Conservation (phyloP, 495 filamentous ascomycete genomes). For the Aspergillus cavernicola region DNA sequence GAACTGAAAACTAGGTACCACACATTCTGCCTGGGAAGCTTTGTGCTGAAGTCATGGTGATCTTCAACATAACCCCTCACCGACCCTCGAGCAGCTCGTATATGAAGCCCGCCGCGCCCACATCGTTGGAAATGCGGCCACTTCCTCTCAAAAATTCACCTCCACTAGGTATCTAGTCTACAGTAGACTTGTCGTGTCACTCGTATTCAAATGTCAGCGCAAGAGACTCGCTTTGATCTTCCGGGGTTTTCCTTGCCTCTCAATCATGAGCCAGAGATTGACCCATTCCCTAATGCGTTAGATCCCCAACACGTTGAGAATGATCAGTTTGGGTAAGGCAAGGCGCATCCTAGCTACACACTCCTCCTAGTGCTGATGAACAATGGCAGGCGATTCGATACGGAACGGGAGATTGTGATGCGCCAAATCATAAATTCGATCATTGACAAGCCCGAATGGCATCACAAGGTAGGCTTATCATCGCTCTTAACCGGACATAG, state of each 20-base stretch:
- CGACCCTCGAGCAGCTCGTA: too few relatives aligned
- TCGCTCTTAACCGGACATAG: background rate
- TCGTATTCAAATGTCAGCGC: background rate
- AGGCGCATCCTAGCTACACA: too few relatives aligned
- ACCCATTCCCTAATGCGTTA: slow-evolving; percentile 7
- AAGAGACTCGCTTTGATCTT: background rate
- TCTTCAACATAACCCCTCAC: too few relatives aligned
- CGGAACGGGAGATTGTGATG: slow-evolving; percentile 35
- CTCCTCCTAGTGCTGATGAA: too few relatives aligned
- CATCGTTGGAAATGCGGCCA: too few relatives aligned
- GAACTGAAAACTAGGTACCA: too few relatives aligned
- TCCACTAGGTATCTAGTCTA: too few relatives aligned
- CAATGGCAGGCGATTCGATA: slow-evolving; percentile 15
- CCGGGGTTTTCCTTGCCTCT: background rate
- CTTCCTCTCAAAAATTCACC: too few relatives aligned
- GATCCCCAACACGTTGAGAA: background rate
- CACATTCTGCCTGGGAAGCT: too few relatives aligned
- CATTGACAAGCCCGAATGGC: slow-evolving; percentile 47
- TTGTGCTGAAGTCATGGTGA: too few relatives aligned
- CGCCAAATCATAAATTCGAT: slow-evolving; percentile 34
- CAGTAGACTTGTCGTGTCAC: too few relatives aligned
- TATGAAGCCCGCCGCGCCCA: too few relatives aligned
- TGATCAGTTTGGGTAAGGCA: slow-evolving; percentile 3
- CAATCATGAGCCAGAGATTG: background rate
- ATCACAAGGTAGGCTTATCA: slow-evolving; percentile 12